phyloP scores from a whole-genome alignment of 164 flowering plant genomes.

The Pachysandra terminalis region DNA sequence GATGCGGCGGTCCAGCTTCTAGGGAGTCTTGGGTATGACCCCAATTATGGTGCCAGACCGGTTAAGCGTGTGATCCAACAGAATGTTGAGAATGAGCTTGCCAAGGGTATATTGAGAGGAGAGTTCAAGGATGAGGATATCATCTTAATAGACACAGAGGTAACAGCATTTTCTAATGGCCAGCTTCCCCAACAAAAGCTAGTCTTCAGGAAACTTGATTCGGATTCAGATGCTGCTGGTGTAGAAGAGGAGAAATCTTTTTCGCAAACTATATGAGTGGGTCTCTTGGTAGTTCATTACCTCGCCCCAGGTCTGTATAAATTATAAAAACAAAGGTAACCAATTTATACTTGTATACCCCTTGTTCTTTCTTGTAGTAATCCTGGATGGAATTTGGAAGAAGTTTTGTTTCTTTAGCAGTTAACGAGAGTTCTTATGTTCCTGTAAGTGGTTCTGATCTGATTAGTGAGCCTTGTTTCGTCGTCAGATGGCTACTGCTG shows the following conservation, averaged over 20 bases:
- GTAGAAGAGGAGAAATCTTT: conserved; percentile 38
- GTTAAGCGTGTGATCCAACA: conserved; percentile 96
- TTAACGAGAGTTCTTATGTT: too few relatives aligned
- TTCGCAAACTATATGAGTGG: conserved; percentile 24
- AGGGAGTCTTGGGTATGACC: conserved; percentile 90
- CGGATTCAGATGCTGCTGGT: conserved; percentile 25
- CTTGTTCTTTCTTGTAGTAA: too few relatives aligned
- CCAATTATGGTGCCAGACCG: conserved; percentile 95
- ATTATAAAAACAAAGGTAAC: too few relatives aligned
- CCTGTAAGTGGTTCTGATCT: too few relatives aligned
- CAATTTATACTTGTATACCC: too few relatives aligned
- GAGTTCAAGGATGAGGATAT: conserved; percentile 89
- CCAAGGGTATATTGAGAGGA: conserved; percentile 92
- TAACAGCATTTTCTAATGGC: conserved; percentile 71
- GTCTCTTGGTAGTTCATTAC: too few relatives aligned
- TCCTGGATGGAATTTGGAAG: too few relatives aligned
- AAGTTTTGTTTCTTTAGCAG: too few relatives aligned
- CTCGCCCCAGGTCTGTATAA: too few relatives aligned
- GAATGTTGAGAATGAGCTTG: conserved; percentile 85
- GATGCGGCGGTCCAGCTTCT: conserved; percentile 77
- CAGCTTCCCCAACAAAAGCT: conserved; percentile 91
- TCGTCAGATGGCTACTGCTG: too few relatives aligned
- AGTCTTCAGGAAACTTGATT: conserved; percentile 43
- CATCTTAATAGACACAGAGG: conserved; percentile 76
- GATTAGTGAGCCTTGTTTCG: too few relatives aligned